Base-by-base conservation (phyloP, 352 stramenopile genomes). In the Peronospora destructor region DNA sequence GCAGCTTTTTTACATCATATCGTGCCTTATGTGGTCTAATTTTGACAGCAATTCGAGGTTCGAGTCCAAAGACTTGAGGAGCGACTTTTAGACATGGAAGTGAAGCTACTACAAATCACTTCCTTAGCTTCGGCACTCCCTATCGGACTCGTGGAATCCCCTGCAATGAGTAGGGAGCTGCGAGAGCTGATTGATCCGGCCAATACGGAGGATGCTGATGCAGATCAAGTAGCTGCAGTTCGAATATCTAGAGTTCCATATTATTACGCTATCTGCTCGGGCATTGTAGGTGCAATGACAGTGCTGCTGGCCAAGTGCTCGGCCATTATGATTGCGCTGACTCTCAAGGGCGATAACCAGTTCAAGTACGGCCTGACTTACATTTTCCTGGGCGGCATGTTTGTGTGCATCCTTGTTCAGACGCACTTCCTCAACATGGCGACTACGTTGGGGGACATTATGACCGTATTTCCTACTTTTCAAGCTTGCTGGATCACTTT, bases 391-490 rank as follows among this genome's bases (percentile, higher is more conserved):
- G 81, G 81, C 16, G 84, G 81, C 45, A 94, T 94, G 76, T 78
- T 94, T 39, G 66, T 87, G 34, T 91, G 73, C 46, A 87, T 94
- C 49, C 66, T 94, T 16, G 68, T 92, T 33, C 84, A 94, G 53
- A 94, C 84, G 25, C 81, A 94, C 45, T 85, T 94, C 52, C 73
- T 94, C 45, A 94, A 94, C 52, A 76, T 91, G 64, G 84, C 84
- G 5, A 94, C 79, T 36, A 50, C 81, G 9, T 50, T 91, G 36
- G 84, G 84, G 11, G 79, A 94, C 53, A 91, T 88, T 60, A 92
- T 94, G 81, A 94, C 81, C 10, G 84, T 94, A 30, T 94, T 90
- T 45, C 84, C 84, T 14, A 89, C 87, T 57, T 94, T 94, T 52
- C 84, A 94, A 50, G 78, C 81, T 26, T 90, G 71, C 48, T 94